phyloP scores from a whole-genome alignment of 192 early-diverging fungal species.

The Linnemannia hyalina region DNA sequence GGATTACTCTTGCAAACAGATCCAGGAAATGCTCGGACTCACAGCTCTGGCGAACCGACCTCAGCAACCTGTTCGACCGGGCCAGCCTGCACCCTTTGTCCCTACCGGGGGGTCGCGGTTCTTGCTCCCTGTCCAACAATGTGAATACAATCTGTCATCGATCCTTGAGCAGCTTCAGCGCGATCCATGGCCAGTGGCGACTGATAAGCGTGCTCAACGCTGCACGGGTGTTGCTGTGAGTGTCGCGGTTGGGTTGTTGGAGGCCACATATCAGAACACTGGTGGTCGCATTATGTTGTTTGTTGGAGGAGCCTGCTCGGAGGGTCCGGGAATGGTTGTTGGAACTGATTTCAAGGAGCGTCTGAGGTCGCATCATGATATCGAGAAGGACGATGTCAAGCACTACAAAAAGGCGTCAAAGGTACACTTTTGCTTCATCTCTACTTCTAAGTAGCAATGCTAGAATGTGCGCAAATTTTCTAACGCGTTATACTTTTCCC shows the following conservation, averaged over 20 bases:
- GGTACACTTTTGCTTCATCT: conserved; percentile 44
- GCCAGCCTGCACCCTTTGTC: conserved; percentile 47
- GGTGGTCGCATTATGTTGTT: conserved; percentile 96
- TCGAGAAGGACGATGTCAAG: conserved; percentile 94
- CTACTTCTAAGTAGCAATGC: not conserved
- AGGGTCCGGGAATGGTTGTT: conserved; percentile 97
- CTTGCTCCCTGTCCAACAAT: conserved; percentile 92
- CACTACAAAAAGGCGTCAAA: conserved; percentile 95
- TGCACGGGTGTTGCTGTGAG: conserved; percentile 96
- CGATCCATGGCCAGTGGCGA: conserved; percentile 96
- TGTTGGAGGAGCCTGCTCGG: conserved; percentile 91
- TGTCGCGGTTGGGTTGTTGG: conserved; percentile 93
- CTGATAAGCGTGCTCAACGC: conserved; percentile 90
- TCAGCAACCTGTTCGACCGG: conserved; percentile 59
- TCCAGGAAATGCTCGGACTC: conserved; percentile 98
- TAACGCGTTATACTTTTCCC: not conserved
- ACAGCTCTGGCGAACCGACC: conserved; percentile 58
- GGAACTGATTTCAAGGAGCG: conserved; percentile 92
- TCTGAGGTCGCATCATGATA: conserved; percentile 98
- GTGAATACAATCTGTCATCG: conserved; percentile 95
- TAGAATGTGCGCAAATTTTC: no score
- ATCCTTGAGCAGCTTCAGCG: conserved; percentile 97
- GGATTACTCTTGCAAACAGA: conserved; percentile 94
- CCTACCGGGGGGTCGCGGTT: conserved; percentile 77
- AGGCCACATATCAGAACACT: conserved; percentile 92